Percentiles rank a stretch among this genome's conserved stretches.
phyloP scores from a whole-genome alignment of 2,329 filamentous ascomycete genomes.

The Aurifilum marmelostoma region DNA sequence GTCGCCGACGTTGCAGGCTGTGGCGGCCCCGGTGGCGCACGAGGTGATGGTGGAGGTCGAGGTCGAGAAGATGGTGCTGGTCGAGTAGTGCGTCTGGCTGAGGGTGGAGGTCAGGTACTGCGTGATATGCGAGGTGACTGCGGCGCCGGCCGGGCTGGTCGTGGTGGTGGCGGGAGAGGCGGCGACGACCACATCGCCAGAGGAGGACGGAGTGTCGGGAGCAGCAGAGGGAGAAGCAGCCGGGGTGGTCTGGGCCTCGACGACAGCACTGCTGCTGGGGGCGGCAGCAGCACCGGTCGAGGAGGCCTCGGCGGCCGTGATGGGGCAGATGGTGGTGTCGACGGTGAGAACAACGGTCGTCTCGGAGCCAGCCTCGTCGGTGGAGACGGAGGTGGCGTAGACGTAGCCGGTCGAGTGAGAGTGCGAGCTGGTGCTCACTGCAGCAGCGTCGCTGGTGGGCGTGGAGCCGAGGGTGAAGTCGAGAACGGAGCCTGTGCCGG shows the following conservation, averaged over 20 bases:
- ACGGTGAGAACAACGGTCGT: slow-evolving; percentile 25
- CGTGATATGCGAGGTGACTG: slow-evolving; percentile 3
- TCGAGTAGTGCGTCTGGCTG: slow-evolving; percentile 10
- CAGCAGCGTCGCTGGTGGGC: slow-evolving; percentile 10
- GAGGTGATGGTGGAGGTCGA: slow-evolving; percentile 22
- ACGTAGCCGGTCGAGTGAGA: slow-evolving; percentile 27
- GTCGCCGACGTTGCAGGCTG: slow-evolving; percentile 22
- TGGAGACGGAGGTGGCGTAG: slow-evolving; percentile 13
- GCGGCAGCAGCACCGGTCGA: slow-evolving; percentile 7
- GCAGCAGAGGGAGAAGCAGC: slow-evolving; percentile 9
- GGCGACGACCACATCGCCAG: neutral
- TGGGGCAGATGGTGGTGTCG: slow-evolving; percentile 26
- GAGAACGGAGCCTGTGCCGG: slow-evolving; percentile 21
- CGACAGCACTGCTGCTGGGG: slow-evolving; percentile 9
- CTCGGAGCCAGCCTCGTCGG: slow-evolving; percentile 26
- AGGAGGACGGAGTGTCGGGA: neutral
- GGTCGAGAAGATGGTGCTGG: slow-evolving; percentile 25
- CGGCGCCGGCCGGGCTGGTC: slow-evolving; percentile 4
- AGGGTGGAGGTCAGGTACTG: neutral
- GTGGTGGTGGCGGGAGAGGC: neutral
- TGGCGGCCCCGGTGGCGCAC: slow-evolving; percentile 9
- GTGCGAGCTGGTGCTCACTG: slow-evolving; percentile 4
- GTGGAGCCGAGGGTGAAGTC: slow-evolving; percentile 19
- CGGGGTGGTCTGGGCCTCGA: slow-evolving; percentile 21
- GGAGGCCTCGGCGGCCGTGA: slow-evolving; percentile 26